Evolutionary conservation across 2,329 filamentous ascomycete species (phyloP), one percentile per base, ranked within the genome.

Genomic region (Venturia pyrina): DNA sequence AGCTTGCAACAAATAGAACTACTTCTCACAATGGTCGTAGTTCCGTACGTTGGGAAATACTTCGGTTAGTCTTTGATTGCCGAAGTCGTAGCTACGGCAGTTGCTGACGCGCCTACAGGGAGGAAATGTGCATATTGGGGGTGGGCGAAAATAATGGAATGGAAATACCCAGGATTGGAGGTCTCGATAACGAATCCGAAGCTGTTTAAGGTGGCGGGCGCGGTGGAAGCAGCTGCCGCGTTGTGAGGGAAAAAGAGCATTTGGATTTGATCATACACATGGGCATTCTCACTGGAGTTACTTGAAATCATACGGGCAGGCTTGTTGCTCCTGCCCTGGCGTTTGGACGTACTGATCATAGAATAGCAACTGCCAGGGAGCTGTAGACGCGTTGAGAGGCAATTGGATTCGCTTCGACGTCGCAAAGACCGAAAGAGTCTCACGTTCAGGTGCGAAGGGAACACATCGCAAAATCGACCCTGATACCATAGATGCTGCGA

Each of bases 101-200:
- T 37, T n/a, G 32, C 53, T 59, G 19, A 59, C 11, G 53, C 28
- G 11, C 37, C 32, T 43, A 37, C 19, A 59, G 53, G 95, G 59
- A 85, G 95, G 75, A 96, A 91, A 77, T 96, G 93, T 80, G 93
- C 93, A 67, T 97, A 96, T 75, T 97, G 92, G 91, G 91, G 91
- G 70, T 97, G 93, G 93, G 89, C 88, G 28, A 87, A 89, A 72
- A 96, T 92, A 75, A 97, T 97, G 93, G 86, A 91, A 75, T 98
- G 92, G 93, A 88, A 90, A 76, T 95, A 96, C 74, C 87, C 87
- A 10, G 48, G 64, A 0, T 88, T 96, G 66, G 89, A 96, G 68
- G 82, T 96, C 56, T 76, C 79, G 61, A 73, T 82, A 32, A 78
- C 80, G n/a, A 81, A 73, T 69, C 76, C 78, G 6, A 72, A 70